Evolutionary conservation across 2,329 filamentous ascomycete species (phyloP), one percentile per base, ranked within the genome.

Genomic region (Fusarium abutilonis): DNA sequence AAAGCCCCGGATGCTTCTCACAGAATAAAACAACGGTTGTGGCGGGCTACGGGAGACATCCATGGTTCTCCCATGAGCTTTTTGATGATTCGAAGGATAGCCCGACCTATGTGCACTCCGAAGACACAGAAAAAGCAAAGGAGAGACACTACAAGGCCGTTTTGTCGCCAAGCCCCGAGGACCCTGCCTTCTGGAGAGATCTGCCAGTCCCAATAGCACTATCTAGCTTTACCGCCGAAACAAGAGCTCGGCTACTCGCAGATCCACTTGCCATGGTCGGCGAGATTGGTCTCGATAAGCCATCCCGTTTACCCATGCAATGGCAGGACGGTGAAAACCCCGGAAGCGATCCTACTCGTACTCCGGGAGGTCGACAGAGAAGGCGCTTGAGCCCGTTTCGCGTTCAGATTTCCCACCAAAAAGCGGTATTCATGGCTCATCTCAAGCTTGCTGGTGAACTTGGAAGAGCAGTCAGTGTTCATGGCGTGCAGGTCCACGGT

Each of bases 401-500:
- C 52, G 89, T 92, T 17, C 77, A 79, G 10, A 83, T 89, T 67
- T 68, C 82, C 4, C 90, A 93, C 70, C 90, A 93, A 70, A 82
- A 80, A 41, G 75, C 77, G 29, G 76, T 93, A 0, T 78, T 93
- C 11, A 78, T 80, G 42, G 83, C 86, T 1, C 90, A 92, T 70
- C 76, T 93, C 4, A 78, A 77, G 0, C 79, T 93, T 1, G 90
- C 90, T 0, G 89, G 86, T 1, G 85, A 89, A 65, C 77, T 90
- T 73, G 77, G 79, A 1, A 80, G 89, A 4, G 80, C 86, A 0
- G 87, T 87, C 1, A 90, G 83, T 35, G 82, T 89, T 1, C 90
- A 89, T 59, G 87, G 89, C 8, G 90, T 93, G 0, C 88, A 90
- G 66, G 87, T 88, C 0, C 90, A 92, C 54, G 90, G 90, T 0